These are phyloP conservation scores for Pezicula rhizophila DNA, from an alignment of 2,329 filamentous ascomycete species.

Conservation along the genomic window DNA sequence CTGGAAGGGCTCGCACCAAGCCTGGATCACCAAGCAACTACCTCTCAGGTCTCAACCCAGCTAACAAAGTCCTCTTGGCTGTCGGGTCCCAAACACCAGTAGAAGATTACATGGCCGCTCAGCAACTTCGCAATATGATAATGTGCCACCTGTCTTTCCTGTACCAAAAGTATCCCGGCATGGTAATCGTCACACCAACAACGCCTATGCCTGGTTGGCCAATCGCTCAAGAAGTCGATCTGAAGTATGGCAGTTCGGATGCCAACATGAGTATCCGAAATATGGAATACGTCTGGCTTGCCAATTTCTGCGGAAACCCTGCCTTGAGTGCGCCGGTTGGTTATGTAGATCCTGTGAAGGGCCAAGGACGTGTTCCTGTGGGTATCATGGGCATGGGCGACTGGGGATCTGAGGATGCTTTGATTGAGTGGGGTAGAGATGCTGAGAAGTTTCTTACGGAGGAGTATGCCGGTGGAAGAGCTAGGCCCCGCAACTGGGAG, in stretches of 20 bases:
- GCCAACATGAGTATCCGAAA: conserved; percentile 65
- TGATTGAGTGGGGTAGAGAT: conserved; percentile 54
- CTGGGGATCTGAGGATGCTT: conserved; percentile 60
- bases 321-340: conserved; percentile 70
- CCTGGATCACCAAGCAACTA: conserved; percentile 34
- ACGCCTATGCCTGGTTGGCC: conserved; percentile 69
- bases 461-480: conserved; percentile 41
- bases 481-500: conserved; percentile 48
- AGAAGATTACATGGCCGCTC: conserved; percentile 65
- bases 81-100: conserved; percentile 59
- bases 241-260: conserved; percentile 68
- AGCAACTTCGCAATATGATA: conserved; percentile 66
- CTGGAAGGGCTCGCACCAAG: conserved; percentile 34
- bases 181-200: conserved; percentile 76
- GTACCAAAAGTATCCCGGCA: conserved; percentile 63
- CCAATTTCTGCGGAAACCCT: conserved; percentile 76
- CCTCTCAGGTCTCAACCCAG: conserved; percentile 51
- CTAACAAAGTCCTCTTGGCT: conserved; percentile 65
- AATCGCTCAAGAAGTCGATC: conserved; percentile 49
- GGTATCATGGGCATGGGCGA: conserved; percentile 59
- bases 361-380: conserved; percentile 53
- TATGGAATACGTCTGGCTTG: conserved; percentile 83
- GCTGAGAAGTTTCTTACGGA: conserved; percentile 50
- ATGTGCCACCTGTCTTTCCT: conserved; percentile 74
- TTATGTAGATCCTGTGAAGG: conserved; percentile 42